Conservation (phyloP, 140 eudicot genomes). For the Anethum foeniculum region DNA sequence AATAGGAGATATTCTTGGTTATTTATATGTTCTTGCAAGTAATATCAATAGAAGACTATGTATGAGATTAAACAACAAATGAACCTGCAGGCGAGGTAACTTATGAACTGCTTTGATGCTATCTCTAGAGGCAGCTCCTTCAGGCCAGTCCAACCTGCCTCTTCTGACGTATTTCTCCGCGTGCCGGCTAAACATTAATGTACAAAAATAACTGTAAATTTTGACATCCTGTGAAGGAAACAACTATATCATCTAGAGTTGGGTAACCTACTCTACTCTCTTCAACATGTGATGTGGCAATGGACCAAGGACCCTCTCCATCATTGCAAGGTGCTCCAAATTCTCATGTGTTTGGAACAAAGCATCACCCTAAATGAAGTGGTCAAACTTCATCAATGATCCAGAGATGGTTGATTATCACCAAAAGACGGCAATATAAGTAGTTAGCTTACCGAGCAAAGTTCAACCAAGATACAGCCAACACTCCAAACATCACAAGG, state of each 20-base stretch:
- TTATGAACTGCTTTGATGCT: conserved; percentile 43
- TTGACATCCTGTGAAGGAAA: background rate
- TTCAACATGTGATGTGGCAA: conserved; percentile 39
- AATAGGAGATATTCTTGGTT: background rate
- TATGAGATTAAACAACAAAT: background rate
- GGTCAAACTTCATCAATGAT: background rate
- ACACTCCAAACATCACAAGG: conserved; percentile 53
- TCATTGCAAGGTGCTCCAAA: conserved; percentile 51
- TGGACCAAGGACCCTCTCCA: conserved; percentile 49
- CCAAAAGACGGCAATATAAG: background rate
- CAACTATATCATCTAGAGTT: background rate
- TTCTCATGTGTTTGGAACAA: conserved; percentile 49
- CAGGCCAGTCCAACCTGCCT: conserved; percentile 47
- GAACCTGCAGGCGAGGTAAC: conserved; percentile 46
- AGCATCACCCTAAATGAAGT: conserved; percentile 36
- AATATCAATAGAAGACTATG: background rate
- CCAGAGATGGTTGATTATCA: background rate
- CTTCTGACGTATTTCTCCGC: conserved; percentile 37
- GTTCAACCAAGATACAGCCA: conserved; percentile 43
- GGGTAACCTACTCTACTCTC: conserved; percentile 36
- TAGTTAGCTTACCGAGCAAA: conserved; percentile 31
- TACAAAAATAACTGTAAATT: background rate
- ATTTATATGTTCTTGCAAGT: background rate
- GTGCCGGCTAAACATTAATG: conserved; percentile 23
- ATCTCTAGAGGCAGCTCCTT: conserved; percentile 41